Evolutionary conservation across 1,139 yeast species (phyloP), one percentile per base, ranked within the genome.

Genomic region (Geotrichum reessii): DNA sequence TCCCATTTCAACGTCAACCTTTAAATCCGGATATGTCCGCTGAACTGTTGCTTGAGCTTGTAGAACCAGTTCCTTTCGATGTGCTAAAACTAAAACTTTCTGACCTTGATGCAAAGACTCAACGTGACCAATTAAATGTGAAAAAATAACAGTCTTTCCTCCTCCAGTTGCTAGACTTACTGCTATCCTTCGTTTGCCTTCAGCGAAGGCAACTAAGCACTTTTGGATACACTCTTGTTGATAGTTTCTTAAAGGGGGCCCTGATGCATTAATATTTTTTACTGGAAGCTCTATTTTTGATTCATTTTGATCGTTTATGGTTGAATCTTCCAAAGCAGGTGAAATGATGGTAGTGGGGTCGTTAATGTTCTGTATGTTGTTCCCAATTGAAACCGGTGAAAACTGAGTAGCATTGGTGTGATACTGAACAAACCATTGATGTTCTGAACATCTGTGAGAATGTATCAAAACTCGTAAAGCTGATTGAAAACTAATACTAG

Each of bases 151-250:
- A 0, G 98, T 92, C 66, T 92, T 92, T 1, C 98, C 99, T 19
- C 96, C 95, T 0, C 99, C 99, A 0, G 98, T 93, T 5, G 97
- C 97, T 55, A 93, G 71, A 17, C 91, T 87, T 1, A 90, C 91
- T 0, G 95, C 97, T 0, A 91, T 81, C 53, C 95, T 75, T 24
- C 77, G 73, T 3, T 76, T 69, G 0, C 86, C 84, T 0, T 71
- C 65, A 0, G 66, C 62, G 3, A 89, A 71, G 0, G 90, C 81
- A 0, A 71, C 65, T 0, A 83, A 66, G 28, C 93, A 82, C 0
- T 78, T 70, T 0, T 79, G 69, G 1, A 91, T 81, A 51, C 96
- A 93, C 52, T 86, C 84, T 50, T 77, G 70, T 69, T 92, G 98
- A 66, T 92, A 92, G 21, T 81, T 83, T 40, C 87, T 71, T 2